Evolutionary conservation across 1,139 yeast genomes (phyloP).

Genomic region (Pichia sp.): DNA sequence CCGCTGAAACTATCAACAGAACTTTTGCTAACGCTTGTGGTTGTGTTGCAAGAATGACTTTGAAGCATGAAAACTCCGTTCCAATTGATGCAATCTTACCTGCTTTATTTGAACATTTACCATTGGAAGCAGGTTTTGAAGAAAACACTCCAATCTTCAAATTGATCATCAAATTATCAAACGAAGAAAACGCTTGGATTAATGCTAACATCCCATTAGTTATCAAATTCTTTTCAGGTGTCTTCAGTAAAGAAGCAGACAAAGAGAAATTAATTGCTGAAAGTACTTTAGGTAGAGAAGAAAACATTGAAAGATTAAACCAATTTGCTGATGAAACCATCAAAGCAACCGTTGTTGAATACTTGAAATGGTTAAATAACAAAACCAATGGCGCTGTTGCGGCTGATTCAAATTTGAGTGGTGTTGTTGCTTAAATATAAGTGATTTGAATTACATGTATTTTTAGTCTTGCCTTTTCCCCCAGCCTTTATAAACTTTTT

Average conservation of each 20-base stretch:
- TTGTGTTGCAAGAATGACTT: slow-evolving; percentile 87
- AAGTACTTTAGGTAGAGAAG: slow-evolving; percentile 78
- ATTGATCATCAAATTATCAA: slow-evolving; percentile 51
- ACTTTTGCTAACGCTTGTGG: slow-evolving; percentile 94
- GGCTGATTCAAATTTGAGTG: slow-evolving; percentile 44
- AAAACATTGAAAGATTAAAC: slow-evolving; percentile 64
- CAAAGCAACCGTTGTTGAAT: slow-evolving; percentile 52
- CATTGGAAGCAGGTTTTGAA: slow-evolving; percentile 82
- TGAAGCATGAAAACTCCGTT: slow-evolving; percentile 62
- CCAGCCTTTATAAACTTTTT: too few relatives aligned
- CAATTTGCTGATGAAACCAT: slow-evolving; percentile 69
- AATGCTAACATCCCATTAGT: slow-evolving; percentile 53
- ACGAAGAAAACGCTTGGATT: slow-evolving; percentile 46
- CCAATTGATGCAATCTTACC: slow-evolving; percentile 79
- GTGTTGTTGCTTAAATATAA: slow-evolving; percentile 36
- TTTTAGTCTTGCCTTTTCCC: background rate
- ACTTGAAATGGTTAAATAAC: slow-evolving; percentile 66
- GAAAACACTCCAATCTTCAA: slow-evolving; percentile 89
- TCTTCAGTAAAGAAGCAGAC: slow-evolving; percentile 68
- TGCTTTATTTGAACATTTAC: slow-evolving; percentile 69
- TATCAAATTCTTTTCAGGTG: slow-evolving; percentile 59
- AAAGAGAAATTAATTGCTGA: slow-evolving; percentile 60
- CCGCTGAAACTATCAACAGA: slow-evolving; percentile 73
- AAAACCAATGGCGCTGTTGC: slow-evolving; percentile 56
- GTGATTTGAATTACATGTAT: background rate